Evolutionary conservation across 495 filamentous ascomycete species (phyloP), one percentile per base, ranked within the genome.

Genomic region (Aspergillus saccharolyticus): DNA sequence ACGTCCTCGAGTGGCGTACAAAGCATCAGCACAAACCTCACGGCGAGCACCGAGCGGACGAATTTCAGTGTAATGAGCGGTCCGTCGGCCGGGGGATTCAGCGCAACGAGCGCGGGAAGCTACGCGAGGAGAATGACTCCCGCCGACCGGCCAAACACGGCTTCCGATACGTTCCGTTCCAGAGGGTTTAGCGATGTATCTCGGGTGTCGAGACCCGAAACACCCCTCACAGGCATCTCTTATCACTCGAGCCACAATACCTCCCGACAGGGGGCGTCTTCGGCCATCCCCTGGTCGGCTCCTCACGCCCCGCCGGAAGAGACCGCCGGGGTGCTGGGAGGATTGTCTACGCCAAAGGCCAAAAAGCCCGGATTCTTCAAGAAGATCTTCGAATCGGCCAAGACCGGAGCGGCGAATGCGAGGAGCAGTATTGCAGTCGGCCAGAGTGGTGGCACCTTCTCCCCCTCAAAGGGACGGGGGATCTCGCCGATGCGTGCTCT

Each of bases 301-400:
- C 62, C 63, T 21, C 64, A 63, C 21, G 47, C 63, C 6, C 66
- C 66, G 39, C 53, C 75, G 8, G 77, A 79, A 46, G 81, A 83
- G 30, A 70, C 78, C 51, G 62, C 74, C 56, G 69, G 80, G 18
- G 74, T 82, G 0, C 79, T 97, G 17, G 89, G 91, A 30, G 91
- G 92, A 4, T 78, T 96, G 43, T 83, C 85, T n/a, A 82, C 89
- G 10, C 92, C 91, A 3, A 97, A 93, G 69, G 78, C 85, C 4
- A 96, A 93, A 70, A 97, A 94, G 73, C 85, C 85, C 43, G 93
- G 93, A 19, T 96, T 99, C 66, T 90, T 99, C 72, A 96, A 94
- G 73, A 95, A 95, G 63, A 91, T 99, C 52, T 82, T 97, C 39
- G 93, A 97, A 55, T 89, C 90, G 10, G 94, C 93, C 12, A 96